Evolutionary conservation across 1,284 basidiomycete species (phyloP), one percentile per base, ranked within the genome.

Genomic region (Lentinula novae-zelandiae): DNA sequence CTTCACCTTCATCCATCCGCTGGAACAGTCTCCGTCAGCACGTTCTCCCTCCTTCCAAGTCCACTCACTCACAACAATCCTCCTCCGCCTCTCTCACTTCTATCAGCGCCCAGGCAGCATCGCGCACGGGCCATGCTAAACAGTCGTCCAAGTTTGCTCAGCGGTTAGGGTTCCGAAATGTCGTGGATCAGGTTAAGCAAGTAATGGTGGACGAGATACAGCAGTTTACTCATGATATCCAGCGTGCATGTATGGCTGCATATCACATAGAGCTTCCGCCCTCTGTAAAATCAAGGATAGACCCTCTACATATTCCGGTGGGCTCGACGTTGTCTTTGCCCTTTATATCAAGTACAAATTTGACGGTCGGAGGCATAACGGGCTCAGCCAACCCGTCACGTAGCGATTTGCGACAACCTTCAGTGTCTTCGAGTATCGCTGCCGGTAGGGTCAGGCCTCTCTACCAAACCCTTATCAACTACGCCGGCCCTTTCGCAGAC

Each of bases 101-200:
- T 13, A n/a, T 61, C 48, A 3, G 63, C 70, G 13, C 53, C 71
- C 34, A 57, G 53, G 22, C 66, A 60, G 20, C 53, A 9, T 56
- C 54, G 3, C 56, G 51, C 46, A 58, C 34, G 59, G 60, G 55
- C 67, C 67, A 54, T 66, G 63, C 17, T 1, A 61, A 55, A 33
- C 54, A 54, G n/a, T 56, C 82, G 0, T 84, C 83, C 54, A 75
- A 81, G n/a, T 76, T 87, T 53, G 78, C 79, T 5, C 77, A 76
- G 39, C 73, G 76, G 53, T 72, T 83, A 12, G 83, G 81, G 0
- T 84, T 87, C 65, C 77, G 82, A 36, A 82, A 87, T 33, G 82
- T 86, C 6, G 85, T 86, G 0, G 84, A 86, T 17, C 78, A 83
- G 57, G 84, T 76, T 2, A 78, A 79, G 20, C 81, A 82, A 62